Evolutionary conservation across 1,284 basidiomycete species (phyloP), one percentile per base, ranked within the genome.

Genomic region (Austroboletus novae-zelandiae): DNA sequence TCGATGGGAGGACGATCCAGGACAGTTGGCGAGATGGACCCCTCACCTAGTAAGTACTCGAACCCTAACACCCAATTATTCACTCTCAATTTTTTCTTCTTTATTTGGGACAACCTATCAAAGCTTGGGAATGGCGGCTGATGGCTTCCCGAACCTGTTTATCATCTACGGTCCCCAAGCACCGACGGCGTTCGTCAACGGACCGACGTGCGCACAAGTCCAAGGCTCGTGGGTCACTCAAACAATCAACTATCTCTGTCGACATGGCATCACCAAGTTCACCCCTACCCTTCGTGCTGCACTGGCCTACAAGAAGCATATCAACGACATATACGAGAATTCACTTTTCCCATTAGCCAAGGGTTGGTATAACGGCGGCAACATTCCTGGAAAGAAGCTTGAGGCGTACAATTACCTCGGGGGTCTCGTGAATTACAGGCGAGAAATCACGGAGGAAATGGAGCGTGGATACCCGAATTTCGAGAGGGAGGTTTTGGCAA

Each of bases 121-220:
- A 49, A 40, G 60, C 14, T 39, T 63, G 3, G 53, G 59, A 11
- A 45, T 61, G 56, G 43, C 59, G 8, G 41, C 60, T 4, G 57
- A 60, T 15, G 54, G 64, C 18, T 59, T 64, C 29, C 61, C 49
- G 10, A 60, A 61, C 43, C 27, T 61, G 0, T 64, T 30, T 29
- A 50, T 57, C 13, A 39, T 46, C 29, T 47, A 58, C 3, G 57
- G 61, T 7, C 51, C 61, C 1, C 61, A 61, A 1, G 61, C 45
- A 25, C 59, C 59, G 1, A 51, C 42, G 0, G 44, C 50, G 3
- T 32, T 50, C 20, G 59, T 48, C 43, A 57, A 54, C 10, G 47
- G 45, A 3, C 57, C 53, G 0, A 40, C 49, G 8, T 54, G 53
- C 18, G 8, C 36, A 10, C 47, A 57, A 25, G 1, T 51, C 1